These are phyloP conservation scores for Lipomyces anomalus DNA, from an alignment of 805 yeast genomes.

Conservation along the genomic window DNA sequence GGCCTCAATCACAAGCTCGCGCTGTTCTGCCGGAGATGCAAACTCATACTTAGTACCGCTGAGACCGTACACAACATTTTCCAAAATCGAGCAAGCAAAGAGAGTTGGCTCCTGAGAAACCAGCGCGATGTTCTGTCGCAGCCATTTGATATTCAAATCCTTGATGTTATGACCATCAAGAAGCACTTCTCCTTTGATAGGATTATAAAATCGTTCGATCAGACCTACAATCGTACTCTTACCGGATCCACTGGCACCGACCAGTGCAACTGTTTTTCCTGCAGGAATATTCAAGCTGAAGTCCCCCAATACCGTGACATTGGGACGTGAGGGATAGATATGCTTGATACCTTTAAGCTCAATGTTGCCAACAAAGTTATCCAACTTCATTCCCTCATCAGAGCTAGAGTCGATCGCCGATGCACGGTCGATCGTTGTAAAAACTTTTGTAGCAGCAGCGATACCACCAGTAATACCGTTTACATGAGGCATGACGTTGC, in stretches of 20 bases:
- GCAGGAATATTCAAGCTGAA: conserved; percentile 45
- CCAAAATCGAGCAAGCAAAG: conserved; percentile 73
- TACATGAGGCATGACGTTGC: conserved; percentile 38
- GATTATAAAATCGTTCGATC: conserved; percentile 53
- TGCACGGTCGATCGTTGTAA: conserved; percentile 39
- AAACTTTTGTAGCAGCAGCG: conserved; percentile 37
- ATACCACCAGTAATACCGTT: conserved; percentile 36
- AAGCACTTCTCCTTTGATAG: conserved; percentile 41
- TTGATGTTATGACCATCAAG: conserved; percentile 45
- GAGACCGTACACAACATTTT: conserved; percentile 74
- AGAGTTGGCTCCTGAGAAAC: conserved; percentile 54
- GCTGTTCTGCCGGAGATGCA: conserved; percentile 35
- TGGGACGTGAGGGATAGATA: conserved; percentile 30
- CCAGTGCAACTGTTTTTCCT: conserved; percentile 80
- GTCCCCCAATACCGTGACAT: conserved; percentile 26
- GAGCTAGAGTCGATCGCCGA: conserved; percentile 35
- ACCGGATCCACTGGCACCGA: conserved; percentile 74
- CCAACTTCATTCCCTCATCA: conserved; percentile 19
- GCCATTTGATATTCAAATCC: conserved; percentile 46
- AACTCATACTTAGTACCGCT: conserved; percentile 28
- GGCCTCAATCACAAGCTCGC: conserved; percentile 38
- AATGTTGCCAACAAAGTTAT: conserved; percentile 36
- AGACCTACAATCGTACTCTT: conserved; percentile 43
- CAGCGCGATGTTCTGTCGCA: conserved; percentile 50
- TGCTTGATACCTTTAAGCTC: conserved; percentile 23